A percentile compares a stretch with the other conserved stretches of the same genome.
Conservation (phyloP, 1,284 basidiomycete genomes). For the Pseudozyma flocculosa region DNA sequence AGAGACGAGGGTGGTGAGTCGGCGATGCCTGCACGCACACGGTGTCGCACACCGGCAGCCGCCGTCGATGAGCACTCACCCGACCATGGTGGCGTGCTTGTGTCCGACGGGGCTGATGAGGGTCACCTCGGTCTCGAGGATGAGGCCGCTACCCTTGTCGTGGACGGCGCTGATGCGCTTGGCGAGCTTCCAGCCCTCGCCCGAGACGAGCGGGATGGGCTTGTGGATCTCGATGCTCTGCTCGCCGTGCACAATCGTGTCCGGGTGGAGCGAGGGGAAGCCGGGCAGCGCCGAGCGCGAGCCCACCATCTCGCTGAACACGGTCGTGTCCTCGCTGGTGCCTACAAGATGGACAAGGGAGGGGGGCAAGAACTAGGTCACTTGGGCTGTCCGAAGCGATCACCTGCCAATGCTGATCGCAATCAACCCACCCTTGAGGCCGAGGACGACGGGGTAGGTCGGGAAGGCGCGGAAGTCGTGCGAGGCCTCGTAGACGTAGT, state of each 20-base stretch:
- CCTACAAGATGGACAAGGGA: slow-evolving; percentile 17
- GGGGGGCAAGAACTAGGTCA: neutral
- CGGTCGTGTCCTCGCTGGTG: slow-evolving; percentile 44
- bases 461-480: slow-evolving; percentile 56
- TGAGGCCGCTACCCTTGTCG: slow-evolving; percentile 43
- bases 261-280: slow-evolving; percentile 54
- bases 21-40: too few species aligned
- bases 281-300: slow-evolving; percentile 30
- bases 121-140: slow-evolving; percentile 42
- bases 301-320: slow-evolving; percentile 52
- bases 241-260: slow-evolving; percentile 59
- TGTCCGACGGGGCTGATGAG: slow-evolving; percentile 42
- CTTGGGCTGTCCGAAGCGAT: too few species aligned
- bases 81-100: slow-evolving; percentile 43
- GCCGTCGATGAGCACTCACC: slow-evolving; percentile 5
- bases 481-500: slow-evolving; percentile 55
- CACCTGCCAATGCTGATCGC: too few species aligned
- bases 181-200: slow-evolving; percentile 45
- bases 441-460: slow-evolving; percentile 58
- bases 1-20: too few species aligned
- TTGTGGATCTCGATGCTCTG: slow-evolving; percentile 57
- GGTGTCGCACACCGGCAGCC: too few species aligned
- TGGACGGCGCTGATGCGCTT: slow-evolving; percentile 45
- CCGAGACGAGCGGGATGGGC: slow-evolving; percentile 45
- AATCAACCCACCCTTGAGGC: slow-evolving; percentile 46